These are phyloP conservation scores for Fonsecaea monophora DNA, from an alignment of 2,329 filamentous ascomycete species.

Conservation along the genomic window DNA sequence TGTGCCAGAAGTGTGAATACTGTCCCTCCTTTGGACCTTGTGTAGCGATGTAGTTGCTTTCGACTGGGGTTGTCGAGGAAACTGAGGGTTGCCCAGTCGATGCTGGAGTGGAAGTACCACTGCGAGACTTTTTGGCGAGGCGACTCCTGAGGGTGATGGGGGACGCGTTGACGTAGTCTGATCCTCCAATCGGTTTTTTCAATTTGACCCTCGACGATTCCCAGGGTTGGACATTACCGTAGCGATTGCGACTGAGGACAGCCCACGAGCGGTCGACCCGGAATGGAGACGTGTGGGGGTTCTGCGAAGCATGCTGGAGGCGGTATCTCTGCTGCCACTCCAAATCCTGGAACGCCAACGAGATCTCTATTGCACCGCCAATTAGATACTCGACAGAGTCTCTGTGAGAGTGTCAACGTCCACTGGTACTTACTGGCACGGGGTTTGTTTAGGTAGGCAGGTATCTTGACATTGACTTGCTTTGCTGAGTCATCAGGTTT, in stretches of 20 bases:
- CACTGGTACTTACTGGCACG: conserved; percentile 35
- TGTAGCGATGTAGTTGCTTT: conserved; percentile 81
- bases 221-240: conserved; percentile 89
- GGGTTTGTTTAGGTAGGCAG: conserved; percentile 38
- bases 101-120: conserved; percentile 43
- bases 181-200: conserved; percentile 72
- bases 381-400: not conserved
- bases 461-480: conserved; percentile 32
- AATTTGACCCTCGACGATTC: conserved; percentile 83
- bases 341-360: conserved; percentile 66
- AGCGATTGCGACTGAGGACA: conserved; percentile 75
- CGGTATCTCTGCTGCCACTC: conserved; percentile 66
- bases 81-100: conserved; percentile 4
- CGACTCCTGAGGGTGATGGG: conserved; percentile 66
- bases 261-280: conserved; percentile 65
- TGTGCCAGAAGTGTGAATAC: conserved; percentile 88
- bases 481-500: conserved; percentile 20
- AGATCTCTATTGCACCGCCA: conserved; percentile 56
- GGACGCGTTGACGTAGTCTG: conserved; percentile 85
- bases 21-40: conserved; percentile 77
- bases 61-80: conserved; percentile 33
- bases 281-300: conserved; percentile 61
- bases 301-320: conserved; percentile 54
- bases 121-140: conserved; percentile 53
- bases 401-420: not conserved